Conservation (phyloP, 495 filamentous ascomycete species). For the Penicillium paradoxum region DNA sequence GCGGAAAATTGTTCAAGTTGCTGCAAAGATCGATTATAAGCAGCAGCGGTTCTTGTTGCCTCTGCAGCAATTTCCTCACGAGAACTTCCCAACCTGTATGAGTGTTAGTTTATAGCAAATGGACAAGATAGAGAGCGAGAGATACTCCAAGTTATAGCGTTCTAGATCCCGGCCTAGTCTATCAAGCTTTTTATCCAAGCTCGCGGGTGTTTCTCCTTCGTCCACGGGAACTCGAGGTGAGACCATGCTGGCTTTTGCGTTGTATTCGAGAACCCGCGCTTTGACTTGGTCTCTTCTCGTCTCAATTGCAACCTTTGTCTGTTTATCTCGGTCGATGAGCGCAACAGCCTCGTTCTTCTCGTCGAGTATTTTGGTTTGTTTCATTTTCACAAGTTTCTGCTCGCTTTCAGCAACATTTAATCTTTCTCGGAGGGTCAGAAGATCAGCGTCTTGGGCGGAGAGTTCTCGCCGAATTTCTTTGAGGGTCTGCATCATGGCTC, state of each 20-base stretch:
- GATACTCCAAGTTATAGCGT: conserved; percentile 46
- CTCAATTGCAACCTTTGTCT: conserved; percentile 42
- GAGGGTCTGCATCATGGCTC: conserved; percentile 40
- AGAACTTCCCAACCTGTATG: conserved; percentile 56
- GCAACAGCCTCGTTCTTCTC: conserved; percentile 64
- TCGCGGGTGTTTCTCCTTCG: conserved; percentile 57
- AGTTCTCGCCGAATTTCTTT: conserved; percentile 39
- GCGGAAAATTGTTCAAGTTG: conserved; percentile 47
- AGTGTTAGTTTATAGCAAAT: conserved; percentile 14
- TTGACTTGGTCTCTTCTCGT: conserved; percentile 40
- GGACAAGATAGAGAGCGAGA: conserved; percentile 4
- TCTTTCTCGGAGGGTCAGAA: conserved; percentile 37
- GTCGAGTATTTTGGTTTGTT: conserved; percentile 49
- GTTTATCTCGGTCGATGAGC: conserved; percentile 44
- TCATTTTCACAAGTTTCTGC: conserved; percentile 40
- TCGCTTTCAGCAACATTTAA: conserved; percentile 57
- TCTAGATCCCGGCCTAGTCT: conserved; percentile 53
- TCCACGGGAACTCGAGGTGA: conserved; percentile 61
- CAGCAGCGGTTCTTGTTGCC: conserved; percentile 38
- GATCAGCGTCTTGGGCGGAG: conserved; percentile 32
- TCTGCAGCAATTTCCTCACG: conserved; percentile 59
- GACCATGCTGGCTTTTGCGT: conserved; percentile 51
- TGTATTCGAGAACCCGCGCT: conserved; percentile 49
- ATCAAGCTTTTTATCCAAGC: conserved; percentile 59
- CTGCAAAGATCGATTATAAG: conserved; percentile 38